Conservation (phyloP, 345 rosid species). For the Salix caprea region DNA sequence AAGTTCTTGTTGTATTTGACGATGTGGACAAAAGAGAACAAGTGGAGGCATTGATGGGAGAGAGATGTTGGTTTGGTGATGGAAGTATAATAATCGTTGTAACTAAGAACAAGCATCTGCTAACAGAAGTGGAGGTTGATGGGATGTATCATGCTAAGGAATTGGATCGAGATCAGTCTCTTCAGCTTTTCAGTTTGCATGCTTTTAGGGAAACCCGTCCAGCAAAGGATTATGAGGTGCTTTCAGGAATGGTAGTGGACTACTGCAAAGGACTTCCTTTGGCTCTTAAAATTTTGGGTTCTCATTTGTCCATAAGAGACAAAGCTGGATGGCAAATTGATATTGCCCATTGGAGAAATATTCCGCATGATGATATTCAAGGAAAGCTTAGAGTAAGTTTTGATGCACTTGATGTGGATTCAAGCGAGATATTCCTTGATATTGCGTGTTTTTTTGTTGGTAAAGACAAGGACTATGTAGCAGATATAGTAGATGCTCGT, state of each 20-base stretch:
- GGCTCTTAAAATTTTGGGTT: not conserved
- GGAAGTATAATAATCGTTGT: not conserved
- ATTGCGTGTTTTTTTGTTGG: too few relatives aligned
- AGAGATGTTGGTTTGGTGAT: not conserved
- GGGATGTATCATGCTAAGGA: not conserved
- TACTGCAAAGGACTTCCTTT: not conserved
- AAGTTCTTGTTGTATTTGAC: slow-evolving; percentile 7
- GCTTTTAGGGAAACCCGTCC: not conserved
- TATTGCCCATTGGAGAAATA: too few relatives aligned
- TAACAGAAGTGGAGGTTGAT: not conserved
- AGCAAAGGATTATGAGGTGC: not conserved
- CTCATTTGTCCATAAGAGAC: not conserved
- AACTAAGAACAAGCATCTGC: not conserved
- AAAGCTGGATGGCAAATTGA: not conserved
- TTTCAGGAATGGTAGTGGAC: not conserved
- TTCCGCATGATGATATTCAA: too few relatives aligned
- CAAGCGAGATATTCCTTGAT: too few relatives aligned
- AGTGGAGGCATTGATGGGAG: not conserved
- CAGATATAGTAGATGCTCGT: too few relatives aligned
- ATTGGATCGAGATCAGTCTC: not conserved
- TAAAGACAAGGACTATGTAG: too few relatives aligned
- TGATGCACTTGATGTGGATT: too few relatives aligned
- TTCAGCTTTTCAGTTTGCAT: not conserved
- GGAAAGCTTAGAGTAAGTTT: too few relatives aligned
- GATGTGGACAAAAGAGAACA: not conserved